Evolutionary conservation across 768 basidiomycete genomes (phyloP), one percentile per base, ranked within the genome.

Genomic region (Gautieria morchelliformis): DNA sequence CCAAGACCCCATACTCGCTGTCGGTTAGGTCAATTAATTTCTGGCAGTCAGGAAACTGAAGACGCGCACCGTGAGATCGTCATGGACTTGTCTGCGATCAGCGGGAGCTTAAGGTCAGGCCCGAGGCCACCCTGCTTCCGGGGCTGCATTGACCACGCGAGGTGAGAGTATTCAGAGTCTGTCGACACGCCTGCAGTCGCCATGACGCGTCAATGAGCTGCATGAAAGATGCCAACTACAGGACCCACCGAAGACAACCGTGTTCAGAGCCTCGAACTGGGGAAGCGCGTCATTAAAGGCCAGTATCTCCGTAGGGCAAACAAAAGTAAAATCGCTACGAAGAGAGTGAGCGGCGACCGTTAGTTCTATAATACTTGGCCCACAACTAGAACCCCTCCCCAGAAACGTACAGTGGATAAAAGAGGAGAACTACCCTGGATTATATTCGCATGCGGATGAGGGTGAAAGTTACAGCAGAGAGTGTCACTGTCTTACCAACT

Each of bases 271-370:
- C 54, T 82, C 76, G 76, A 95, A 93, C 60, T 79, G 75, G 52
- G 81, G 67, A 33, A 95, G 80, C 9, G 90, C 85, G 60, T 91
- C 89, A 70, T 95, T 93, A 79, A 93, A 96, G 1, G 93, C 93
- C 48, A 94, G 80, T 67, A 96, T 94, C 72, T 95, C 93, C 58
- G 92, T 93, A n/a, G 91, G 91, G 73, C 91, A 94, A 64, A 89
- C 88, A 63, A 89, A 89, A 40, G 89, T 90, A 71, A 89, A 91
- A 66, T 89, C 87, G 76, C 87, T 91, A 24, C 35, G 55, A 19
- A 56, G 10, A 27, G 17, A 30, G 39, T 30, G 24, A 37, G 27
- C 12, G n/a, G n/a, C n/a, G n/a, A 27, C 5, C 5, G 27, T 27
- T 17, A 9, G 24, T 49, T 58, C n/a, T n/a, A n/a, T n/a, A 14